Base-by-base conservation (phyloP, 2,329 filamentous ascomycete species). In the Alternaria metachromatica region DNA sequence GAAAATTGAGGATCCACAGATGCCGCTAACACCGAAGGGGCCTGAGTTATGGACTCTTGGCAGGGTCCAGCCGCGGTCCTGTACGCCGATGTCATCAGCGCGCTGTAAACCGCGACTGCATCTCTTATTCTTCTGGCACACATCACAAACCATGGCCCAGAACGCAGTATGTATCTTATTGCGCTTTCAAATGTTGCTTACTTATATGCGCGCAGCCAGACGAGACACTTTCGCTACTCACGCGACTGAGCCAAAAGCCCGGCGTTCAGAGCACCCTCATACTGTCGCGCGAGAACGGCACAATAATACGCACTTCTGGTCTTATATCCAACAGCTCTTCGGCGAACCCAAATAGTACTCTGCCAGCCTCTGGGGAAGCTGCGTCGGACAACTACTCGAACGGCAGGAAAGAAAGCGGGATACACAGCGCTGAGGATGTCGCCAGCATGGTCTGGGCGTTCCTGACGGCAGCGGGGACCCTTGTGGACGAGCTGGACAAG, bases 231-330 rank as follows among this genome's bases (percentile, higher is more conserved):
- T 86, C 83, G 82, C 87, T 84, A 65, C 86, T 94, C 64, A 87
- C 87, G 50, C 89, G 91, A 18, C 84, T 96, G 48, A 89, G 90
- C 44, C 90, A 91, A 76, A 95, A 95, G 75, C 87, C 91, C 28
- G 92, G 91, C 64, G 92, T 96, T 55, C 91, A 92, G 78, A 92
- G 90, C 71, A 92, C 91, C 59, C 85, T 96, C 53, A 88, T 93
- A 58, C 84, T 96, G 45, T 91, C 94, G 71, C 88, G 91, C 60
- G 82, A 87, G 13, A 90, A 87, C 21, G 92, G 92, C 56, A 86
- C 90, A 3, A 91, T 96, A 55, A 86, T 96, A 56, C 92, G 91
- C 75, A 92, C 89, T 7, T 91, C 88, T 58, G 92, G 92, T 53
- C 85, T 93, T 64, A 82, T 90, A 12, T 87, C 89, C 2, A 85